These are phyloP conservation scores for Rhipidocladum racemiflorum DNA, from an alignment of 176 grass and related monocot genomes.

Conservation along the genomic window DNA sequence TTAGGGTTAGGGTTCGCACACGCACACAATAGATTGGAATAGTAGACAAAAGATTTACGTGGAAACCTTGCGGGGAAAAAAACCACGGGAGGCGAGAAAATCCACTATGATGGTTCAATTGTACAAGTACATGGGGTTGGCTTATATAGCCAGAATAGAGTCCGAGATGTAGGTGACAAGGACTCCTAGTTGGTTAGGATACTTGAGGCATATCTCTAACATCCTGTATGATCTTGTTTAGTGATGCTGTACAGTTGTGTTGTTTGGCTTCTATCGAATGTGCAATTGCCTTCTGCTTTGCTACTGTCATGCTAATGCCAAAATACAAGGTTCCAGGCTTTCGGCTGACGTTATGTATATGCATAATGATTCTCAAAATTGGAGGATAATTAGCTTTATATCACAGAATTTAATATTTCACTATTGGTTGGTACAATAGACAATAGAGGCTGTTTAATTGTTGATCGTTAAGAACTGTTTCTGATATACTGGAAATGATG, in stretches of 20 bases:
- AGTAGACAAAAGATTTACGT: too few species aligned
- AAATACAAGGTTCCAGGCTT: neutral
- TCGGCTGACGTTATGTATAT: neutral
- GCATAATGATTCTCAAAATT: slow-evolving; percentile 3
- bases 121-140: too few species aligned
- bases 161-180: too few species aligned
- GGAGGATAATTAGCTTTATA: neutral
- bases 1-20: too few species aligned
- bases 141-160: too few species aligned
- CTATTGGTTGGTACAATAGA: slow-evolving; percentile 17
- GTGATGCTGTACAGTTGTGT: slow-evolving; percentile 1
- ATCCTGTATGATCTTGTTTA: slow-evolving; percentile 3
- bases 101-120: too few species aligned
- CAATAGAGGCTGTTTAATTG: neutral
- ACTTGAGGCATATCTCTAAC: too few species aligned
- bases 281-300: slow-evolving; percentile 20
- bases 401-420: slow-evolving; percentile 24
- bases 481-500: slow-evolving; percentile 10
- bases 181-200: too few species aligned
- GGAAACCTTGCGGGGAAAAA: too few species aligned
- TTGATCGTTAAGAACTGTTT: neutral
- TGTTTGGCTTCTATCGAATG: slow-evolving; percentile 18
- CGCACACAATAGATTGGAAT: too few species aligned
- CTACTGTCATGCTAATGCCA: neutral
- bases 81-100: too few species aligned